A percentile compares a stretch with the other conserved stretches of the same genome.
phyloP scores from a whole-genome alignment of 2,329 filamentous ascomycete species.

The Cordyceps fumosorosea region DNA sequence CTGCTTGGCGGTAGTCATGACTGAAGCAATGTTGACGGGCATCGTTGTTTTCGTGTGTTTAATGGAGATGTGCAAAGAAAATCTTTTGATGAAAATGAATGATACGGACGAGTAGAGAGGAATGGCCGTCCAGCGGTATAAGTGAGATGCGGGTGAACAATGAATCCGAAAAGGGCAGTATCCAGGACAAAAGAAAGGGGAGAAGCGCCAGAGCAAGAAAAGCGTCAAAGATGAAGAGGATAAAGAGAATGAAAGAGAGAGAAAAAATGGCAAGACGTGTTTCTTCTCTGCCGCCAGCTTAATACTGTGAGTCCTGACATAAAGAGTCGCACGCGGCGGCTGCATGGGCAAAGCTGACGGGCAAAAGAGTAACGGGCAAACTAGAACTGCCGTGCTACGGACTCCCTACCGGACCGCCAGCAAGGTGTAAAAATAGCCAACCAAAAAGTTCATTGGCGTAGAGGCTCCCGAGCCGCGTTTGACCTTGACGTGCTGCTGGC shows the following conservation, averaged over 20 bases:
- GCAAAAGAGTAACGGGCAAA: neutral
- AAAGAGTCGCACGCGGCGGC: neutral
- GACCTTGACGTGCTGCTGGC: slow-evolving; percentile 3
- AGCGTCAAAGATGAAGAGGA: neutral
- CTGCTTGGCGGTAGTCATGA: slow-evolving; percentile 28
- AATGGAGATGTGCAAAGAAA: neutral
- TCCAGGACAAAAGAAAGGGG: neutral
- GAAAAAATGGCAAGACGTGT: neutral
- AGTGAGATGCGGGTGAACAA: slow-evolving; percentile 9
- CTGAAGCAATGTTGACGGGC: slow-evolving; percentile 24
- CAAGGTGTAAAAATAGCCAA: neutral
- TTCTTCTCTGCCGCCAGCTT: neutral
- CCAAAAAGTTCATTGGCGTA: neutral
- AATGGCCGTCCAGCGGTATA: slow-evolving; percentile 2
- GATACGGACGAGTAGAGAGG: neutral
- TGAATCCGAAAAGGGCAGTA: neutral
- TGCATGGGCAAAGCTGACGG: neutral
- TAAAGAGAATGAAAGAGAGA: neutral
- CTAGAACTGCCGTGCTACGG: neutral
- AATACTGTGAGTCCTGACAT: slow-evolving; percentile 1
- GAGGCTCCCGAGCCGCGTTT: neutral
- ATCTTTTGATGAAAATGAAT: neutral
- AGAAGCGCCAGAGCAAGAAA: neutral
- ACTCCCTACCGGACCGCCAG: neutral
- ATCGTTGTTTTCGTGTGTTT: slow-evolving; percentile 15